phyloP scores from a whole-genome alignment of 2,329 filamentous ascomycete genomes.

The Penicillium sp. region DNA sequence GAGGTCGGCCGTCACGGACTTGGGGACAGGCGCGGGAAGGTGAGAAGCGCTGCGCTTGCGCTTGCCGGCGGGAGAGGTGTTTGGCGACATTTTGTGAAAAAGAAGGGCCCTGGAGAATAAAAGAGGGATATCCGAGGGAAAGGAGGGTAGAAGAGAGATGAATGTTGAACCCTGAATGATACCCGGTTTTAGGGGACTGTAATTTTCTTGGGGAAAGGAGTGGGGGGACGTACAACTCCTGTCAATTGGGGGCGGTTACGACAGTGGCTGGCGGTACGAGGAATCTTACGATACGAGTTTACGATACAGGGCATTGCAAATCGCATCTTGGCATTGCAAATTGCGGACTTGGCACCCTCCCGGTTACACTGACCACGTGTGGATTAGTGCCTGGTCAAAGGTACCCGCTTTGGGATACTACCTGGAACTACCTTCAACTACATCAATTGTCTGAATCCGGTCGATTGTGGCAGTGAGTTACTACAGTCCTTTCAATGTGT shows the following conservation, averaged over 20 bases:
- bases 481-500: neutral
- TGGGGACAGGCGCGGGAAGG: slow-evolving; percentile 50
- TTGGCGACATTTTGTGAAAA: slow-evolving; percentile 60
- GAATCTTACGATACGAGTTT: slow-evolving; percentile 1
- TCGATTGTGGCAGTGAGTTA: no score
- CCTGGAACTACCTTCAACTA: no score
- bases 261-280: neutral
- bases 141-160: slow-evolving; percentile 12
- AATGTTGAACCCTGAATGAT: slow-evolving; percentile 14
- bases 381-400: neutral
- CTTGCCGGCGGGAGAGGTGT: slow-evolving; percentile 63
- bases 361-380: slow-evolving; percentile 8
- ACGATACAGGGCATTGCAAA: slow-evolving; percentile 6
- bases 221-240: slow-evolving; percentile 3
- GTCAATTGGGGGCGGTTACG: neutral
- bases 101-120: slow-evolving; percentile 11
- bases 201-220: slow-evolving; percentile 13
- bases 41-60: slow-evolving; percentile 68
- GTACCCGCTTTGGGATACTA: neutral
- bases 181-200: slow-evolving; percentile 11
- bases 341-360: neutral
- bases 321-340: neutral
- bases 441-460: neutral
- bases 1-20: slow-evolving; percentile 58
- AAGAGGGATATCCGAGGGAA: slow-evolving; percentile 5